Evolutionary conservation across 306 rosid species (phyloP).

Genomic region (Vigna radiata): DNA sequence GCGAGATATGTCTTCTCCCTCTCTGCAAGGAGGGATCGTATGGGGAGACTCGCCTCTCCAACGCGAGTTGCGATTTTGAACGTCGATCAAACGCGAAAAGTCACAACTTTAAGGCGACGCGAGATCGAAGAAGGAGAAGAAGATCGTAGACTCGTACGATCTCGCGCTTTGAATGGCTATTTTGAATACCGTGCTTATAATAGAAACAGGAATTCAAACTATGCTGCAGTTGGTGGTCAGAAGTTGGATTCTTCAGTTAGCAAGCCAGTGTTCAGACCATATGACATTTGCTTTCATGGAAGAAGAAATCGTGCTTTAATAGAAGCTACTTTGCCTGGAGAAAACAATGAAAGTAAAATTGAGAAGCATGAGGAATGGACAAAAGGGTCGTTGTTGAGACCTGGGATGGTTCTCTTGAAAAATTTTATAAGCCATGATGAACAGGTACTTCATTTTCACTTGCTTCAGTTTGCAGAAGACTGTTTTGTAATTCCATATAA

Average conservation of each 20-base stretch:
- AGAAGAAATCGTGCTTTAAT: conserved; percentile 2
- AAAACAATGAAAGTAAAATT: conserved; percentile 26
- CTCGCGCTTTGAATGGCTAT: too few relatives aligned
- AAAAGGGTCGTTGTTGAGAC: conserved; percentile 48
- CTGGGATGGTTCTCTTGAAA: conserved; percentile 75
- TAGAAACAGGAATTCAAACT: too few relatives aligned
- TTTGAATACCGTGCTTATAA: too few relatives aligned
- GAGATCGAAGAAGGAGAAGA: too few relatives aligned
- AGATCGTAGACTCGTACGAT: too few relatives aligned
- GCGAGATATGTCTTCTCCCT: too few relatives aligned
- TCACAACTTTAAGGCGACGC: too few relatives aligned
- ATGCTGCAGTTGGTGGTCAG: conserved; percentile 11
- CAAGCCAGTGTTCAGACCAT: conserved; percentile 27
- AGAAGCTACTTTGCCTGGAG: not conserved
- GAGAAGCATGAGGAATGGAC: conserved; percentile 1
- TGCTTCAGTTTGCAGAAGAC: not conserved
- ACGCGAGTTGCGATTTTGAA: too few relatives aligned
- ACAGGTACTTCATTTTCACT: conserved; percentile 54
- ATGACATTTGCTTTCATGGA: conserved; percentile 54
- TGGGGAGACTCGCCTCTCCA: too few relatives aligned
- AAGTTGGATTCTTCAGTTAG: conserved; percentile 2
- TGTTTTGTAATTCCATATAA: not conserved
- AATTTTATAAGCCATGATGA: conserved; percentile 45
- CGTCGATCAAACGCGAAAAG: too few relatives aligned
- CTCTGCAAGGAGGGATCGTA: too few relatives aligned